These are phyloP conservation scores for Pythium vanterpoolii DNA, from an alignment of 352 stramenopile species.

Conservation along the genomic window DNA sequence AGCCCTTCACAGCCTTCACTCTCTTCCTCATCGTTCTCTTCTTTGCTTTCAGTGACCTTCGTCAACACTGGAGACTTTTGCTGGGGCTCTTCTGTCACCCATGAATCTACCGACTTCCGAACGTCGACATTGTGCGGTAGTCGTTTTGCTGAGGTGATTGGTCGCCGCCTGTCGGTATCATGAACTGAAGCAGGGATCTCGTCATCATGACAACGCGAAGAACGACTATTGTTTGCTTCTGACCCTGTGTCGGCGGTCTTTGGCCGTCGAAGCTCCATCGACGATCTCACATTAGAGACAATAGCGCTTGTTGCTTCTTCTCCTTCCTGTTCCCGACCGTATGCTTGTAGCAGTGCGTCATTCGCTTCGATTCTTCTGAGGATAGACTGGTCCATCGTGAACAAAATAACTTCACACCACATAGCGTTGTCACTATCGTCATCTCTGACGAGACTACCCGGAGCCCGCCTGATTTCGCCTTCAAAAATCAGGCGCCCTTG, in stretches of 20 bases:
- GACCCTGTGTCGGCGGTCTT: conserved; percentile 45
- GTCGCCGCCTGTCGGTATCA: conserved; percentile 16
- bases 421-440: conserved; percentile 37
- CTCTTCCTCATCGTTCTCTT: conserved; percentile 17
- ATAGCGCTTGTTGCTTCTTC: conserved; percentile 42
- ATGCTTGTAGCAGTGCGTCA: conserved; percentile 28
- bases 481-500: conserved; percentile 63
- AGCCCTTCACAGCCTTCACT: conserved; percentile 18
- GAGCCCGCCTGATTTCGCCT: conserved; percentile 77
- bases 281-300: conserved; percentile 31
- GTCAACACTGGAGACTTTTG: conserved; percentile 35
- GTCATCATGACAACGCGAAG: not conserved
- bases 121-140: conserved; percentile 2
- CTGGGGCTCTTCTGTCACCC: conserved; percentile 47
- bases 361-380: conserved; percentile 71
- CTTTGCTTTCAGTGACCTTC: conserved; percentile 31
- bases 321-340: conserved; percentile 34
- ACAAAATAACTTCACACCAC: conserved; percentile 86
- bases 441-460: conserved; percentile 52
- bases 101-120: conserved; percentile 44
- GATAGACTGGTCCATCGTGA: conserved; percentile 67
- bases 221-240: not conserved
- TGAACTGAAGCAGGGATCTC: not conserved
- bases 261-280: conserved; percentile 47
- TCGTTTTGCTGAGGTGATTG: conserved; percentile 42